Percentiles rank a stretch among this genome's conserved stretches.
Conservation (phyloP, 495 filamentous ascomycete genomes). For the Lepraria neglecta region DNA sequence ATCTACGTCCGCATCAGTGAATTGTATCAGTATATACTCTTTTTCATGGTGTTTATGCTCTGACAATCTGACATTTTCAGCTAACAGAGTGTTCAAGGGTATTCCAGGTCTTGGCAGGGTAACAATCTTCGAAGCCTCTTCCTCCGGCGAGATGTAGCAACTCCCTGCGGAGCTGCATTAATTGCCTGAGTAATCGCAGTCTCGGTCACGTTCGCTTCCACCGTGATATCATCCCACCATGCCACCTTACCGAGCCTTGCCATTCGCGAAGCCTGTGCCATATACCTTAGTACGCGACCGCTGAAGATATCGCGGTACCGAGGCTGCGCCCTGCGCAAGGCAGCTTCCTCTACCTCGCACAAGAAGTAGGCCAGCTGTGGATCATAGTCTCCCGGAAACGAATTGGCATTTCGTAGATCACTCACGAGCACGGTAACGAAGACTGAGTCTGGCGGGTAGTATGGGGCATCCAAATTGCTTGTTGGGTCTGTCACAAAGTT, state of each 20-base stretch:
- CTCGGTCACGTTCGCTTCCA: not conserved
- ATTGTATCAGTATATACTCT: too few species aligned
- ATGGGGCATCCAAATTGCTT: not conserved
- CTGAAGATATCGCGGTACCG: not conserved
- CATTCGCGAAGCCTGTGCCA: not conserved
- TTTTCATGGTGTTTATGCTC: too few species aligned
- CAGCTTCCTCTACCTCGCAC: not conserved
- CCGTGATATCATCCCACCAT: not conserved
- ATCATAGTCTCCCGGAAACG: slow-evolving; percentile 19
- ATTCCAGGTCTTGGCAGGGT: too few species aligned
- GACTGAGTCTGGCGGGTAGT: slow-evolving; percentile 8
- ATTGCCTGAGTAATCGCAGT: not conserved
- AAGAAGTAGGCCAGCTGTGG: slow-evolving; percentile 11
- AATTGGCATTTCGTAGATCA: not conserved
- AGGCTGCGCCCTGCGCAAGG: not conserved
- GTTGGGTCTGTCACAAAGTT: slow-evolving; percentile 13
- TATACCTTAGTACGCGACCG: not conserved
- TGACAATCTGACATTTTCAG: too few species aligned
- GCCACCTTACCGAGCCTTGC: slow-evolving; percentile 6
- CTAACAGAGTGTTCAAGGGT: too few species aligned
- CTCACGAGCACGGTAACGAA: slow-evolving; percentile 17
- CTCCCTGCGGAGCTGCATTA: not conserved
- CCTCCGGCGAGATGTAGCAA: slow-evolving; percentile 10
- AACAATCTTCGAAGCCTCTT: not conserved
- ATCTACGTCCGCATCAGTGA: too few species aligned